Percentiles rank a stretch among this genome's conserved stretches.
These are phyloP conservation scores for Ophiostoma perfectum DNA, from an alignment of 2,329 filamentous ascomycete species.

Conservation along the genomic window DNA sequence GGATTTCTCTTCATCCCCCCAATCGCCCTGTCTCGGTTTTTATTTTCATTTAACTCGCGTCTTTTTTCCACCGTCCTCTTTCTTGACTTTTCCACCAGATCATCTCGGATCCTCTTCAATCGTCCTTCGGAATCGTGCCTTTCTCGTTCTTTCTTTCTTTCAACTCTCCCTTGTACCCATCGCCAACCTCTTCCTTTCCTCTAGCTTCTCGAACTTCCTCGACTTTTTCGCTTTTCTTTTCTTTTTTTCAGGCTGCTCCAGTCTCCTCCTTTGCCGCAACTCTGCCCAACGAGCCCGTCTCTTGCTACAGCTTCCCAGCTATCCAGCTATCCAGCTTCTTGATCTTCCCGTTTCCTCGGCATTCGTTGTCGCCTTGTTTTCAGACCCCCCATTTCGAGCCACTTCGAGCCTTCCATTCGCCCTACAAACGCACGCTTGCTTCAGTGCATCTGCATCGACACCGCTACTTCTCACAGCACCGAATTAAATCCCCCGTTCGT, in stretches of 20 bases:
- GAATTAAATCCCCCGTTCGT: constrained; percentile 12
- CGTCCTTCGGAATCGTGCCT: not conserved
- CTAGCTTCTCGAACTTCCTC: not conserved
- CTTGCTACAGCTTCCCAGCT: not conserved
- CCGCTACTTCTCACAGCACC: constrained; percentile 21
- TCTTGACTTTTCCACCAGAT: not conserved
- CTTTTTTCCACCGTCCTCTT: not conserved
- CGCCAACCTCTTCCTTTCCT: not conserved
- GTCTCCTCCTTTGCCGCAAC: not conserved
- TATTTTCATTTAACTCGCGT: not conserved
- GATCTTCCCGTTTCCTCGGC: not conserved
- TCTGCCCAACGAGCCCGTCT: constrained; percentile 9
- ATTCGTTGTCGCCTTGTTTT: constrained; percentile 9
- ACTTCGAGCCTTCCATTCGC: not conserved
- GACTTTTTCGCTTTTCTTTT: not conserved
- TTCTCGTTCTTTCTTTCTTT: not conserved
- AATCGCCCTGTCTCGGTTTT: not conserved
- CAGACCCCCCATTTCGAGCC: not conserved
- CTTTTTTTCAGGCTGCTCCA: not conserved
- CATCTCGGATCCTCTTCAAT: constrained; percentile 8
- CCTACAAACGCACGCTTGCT: constrained; percentile 17
- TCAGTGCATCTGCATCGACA: constrained; percentile 21
- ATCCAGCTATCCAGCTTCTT: not conserved
- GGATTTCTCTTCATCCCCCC: constrained; percentile 11
- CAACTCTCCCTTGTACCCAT: constrained; percentile 5